Base-by-base conservation (phyloP, 495 filamentous ascomycete species). In the Talaromyces adpressus region DNA sequence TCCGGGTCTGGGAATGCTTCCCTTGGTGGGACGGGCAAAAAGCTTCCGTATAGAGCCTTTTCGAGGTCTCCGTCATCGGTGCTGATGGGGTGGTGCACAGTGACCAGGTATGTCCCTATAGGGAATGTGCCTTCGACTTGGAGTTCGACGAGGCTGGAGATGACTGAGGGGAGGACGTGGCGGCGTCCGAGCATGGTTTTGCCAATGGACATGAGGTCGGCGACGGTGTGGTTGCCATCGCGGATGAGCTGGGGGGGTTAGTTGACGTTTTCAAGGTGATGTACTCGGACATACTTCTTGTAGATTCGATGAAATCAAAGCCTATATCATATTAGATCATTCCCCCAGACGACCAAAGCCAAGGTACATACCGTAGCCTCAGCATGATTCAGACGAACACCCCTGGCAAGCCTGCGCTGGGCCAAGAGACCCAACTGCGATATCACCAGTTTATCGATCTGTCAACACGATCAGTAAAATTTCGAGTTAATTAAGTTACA, bases 391-490 rank as follows among this genome's bases (percentile, higher is more conserved):
- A 98, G 77, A 66, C 85, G 88, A 30, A 97, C 85, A 59, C 94
- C 94, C 63, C 94, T 82, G 52, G 94, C 94, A 45, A 98, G 87
- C 61, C 94, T 86, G 47, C 86, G 82, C 79, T 98, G 94, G 62
- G 94, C 94, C 61, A 97, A 82, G 63, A 89, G 82, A 59, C 95
- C 94, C 56, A 95, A 76, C 70, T 97, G 92, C 30, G 92, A 93
- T 72, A 95, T 93, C 69, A 87, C 82, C 76, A 98, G 91, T 85
- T 98, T 98, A 81, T 98, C 94, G 67, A 98, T 79, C 95, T 98
- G 66, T 59, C 22, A 63, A 57, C 3, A 65, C 49, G 47, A 51
- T 22, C 63, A 49, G 41, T 62, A 51, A 22, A 23, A 36, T 8
- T 63, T 32, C 29, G 5, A 27, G 5, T 27, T n/a, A n/a, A n/a